Conservation (phyloP, 805 yeast species). For the Lipomyces kockii region DNA sequence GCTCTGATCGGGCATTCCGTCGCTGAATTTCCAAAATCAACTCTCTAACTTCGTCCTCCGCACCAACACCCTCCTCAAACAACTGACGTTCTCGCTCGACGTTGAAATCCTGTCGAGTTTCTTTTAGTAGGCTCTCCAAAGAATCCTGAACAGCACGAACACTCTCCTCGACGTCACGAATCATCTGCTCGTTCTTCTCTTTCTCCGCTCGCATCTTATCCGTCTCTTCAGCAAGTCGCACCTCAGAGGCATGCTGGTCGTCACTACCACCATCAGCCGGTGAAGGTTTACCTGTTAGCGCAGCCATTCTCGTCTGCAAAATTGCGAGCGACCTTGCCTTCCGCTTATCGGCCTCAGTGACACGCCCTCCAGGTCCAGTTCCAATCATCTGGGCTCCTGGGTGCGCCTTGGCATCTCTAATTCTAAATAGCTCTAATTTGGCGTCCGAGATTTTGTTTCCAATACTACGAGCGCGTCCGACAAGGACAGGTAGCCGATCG, state of each 20-base stretch:
- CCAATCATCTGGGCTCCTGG: slow-evolving; percentile 73
- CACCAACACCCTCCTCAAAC: slow-evolving; percentile 84
- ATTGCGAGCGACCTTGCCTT: slow-evolving; percentile 80
- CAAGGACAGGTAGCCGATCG: slow-evolving; percentile 72
- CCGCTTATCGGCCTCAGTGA: slow-evolving; percentile 81
- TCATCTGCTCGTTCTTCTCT: slow-evolving; percentile 60
- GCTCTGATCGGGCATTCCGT: slow-evolving; percentile 5
- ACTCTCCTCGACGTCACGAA: slow-evolving; percentile 72
- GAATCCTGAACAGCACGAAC: slow-evolving; percentile 66
- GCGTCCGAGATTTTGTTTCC: slow-evolving; percentile 71
- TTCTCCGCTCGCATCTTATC: slow-evolving; percentile 59
- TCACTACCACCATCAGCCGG: slow-evolving; percentile 52
- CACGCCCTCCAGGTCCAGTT: slow-evolving; percentile 83
- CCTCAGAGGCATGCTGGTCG: slow-evolving; percentile 54
- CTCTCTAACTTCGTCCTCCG: slow-evolving; percentile 65
- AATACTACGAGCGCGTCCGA: slow-evolving; percentile 62
- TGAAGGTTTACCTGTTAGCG: slow-evolving; percentile 77
- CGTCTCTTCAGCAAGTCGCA: slow-evolving; percentile 55
- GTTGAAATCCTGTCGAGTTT: slow-evolving; percentile 39
- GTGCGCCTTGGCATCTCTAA: slow-evolving; percentile 59
- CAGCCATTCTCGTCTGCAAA: slow-evolving; percentile 87
- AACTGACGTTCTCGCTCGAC: slow-evolving; percentile 59
- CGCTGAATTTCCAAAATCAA: slow-evolving; percentile 61
- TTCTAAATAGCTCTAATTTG: slow-evolving; percentile 66
- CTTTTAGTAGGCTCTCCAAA: slow-evolving; percentile 51